These are phyloP conservation scores for Parietichytrium sp. DNA, from an alignment of 108 stramenopile genomes.

Conservation along the genomic window DNA sequence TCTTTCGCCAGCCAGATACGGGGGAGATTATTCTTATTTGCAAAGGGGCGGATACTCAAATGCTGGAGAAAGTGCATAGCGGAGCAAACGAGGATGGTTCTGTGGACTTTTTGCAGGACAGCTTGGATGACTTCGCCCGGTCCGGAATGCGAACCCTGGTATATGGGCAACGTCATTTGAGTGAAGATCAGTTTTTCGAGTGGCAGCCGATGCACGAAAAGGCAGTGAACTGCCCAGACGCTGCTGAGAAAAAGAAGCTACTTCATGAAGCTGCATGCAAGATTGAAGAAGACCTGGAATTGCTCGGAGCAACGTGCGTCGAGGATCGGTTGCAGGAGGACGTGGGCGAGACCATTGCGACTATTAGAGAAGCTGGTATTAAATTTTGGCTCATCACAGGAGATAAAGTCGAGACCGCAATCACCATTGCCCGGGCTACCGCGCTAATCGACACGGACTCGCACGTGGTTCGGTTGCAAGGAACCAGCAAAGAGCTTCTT, in stretches of 20 bases:
- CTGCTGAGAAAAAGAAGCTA: constrained; percentile 55
- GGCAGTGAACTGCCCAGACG: constrained; percentile 51
- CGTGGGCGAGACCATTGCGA: constrained; percentile 87
- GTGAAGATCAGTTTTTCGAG: constrained; percentile 63
- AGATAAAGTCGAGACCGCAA: constrained; percentile 95
- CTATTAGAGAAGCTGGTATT: constrained; percentile 83
- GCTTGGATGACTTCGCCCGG: constrained; percentile 68
- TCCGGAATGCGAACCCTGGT: constrained; percentile 92
- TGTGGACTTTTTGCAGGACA: constrained; percentile 1
- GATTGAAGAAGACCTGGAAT: constrained; percentile 78
- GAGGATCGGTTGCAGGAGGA: constrained; percentile 95
- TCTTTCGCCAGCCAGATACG: constrained; percentile 32
- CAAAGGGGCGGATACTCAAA: constrained; percentile 64
- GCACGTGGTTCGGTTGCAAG: no score
- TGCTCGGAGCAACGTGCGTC: constrained; percentile 91
- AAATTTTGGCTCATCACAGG: constrained; percentile 97
- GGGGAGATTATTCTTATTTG: constrained; percentile 45
- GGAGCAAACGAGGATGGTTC: not conserved
- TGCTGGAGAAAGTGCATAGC: constrained; percentile 34
- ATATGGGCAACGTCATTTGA: constrained; percentile 76
- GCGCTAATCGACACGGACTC: constrained; percentile 63
- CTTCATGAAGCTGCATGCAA: constrained; percentile 71
- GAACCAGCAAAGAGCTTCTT: no score
- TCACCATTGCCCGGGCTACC: constrained; percentile 91
- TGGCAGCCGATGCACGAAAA: constrained; percentile 74